These are phyloP conservation scores for Tylopilus vinaceipallidus DNA, from an alignment of 768 basidiomycete species.

Conservation along the genomic window DNA sequence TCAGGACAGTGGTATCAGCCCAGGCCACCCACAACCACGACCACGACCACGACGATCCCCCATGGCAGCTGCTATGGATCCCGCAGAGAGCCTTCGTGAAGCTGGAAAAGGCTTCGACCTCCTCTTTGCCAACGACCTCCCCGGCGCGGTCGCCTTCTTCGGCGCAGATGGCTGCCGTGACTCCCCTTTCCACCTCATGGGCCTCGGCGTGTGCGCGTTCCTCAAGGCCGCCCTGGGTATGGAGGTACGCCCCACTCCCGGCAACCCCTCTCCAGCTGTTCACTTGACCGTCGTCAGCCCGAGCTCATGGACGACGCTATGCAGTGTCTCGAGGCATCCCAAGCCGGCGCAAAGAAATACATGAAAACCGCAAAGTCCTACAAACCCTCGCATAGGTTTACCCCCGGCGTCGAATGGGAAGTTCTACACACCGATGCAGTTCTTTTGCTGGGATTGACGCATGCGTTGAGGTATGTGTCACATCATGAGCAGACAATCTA, in stretches of 20 bases:
- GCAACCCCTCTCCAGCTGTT: not conserved
- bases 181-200: slow-evolving; percentile 72
- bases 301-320: slow-evolving; percentile 65
- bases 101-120: slow-evolving; percentile 59
- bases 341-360: slow-evolving; percentile 58
- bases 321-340: slow-evolving; percentile 52
- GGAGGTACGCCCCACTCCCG: slow-evolving; percentile 47
- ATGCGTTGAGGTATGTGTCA: slow-evolving; percentile 58
- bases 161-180: slow-evolving; percentile 27
- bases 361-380: slow-evolving; percentile 37
- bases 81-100: slow-evolving; percentile 29
- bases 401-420: slow-evolving; percentile 73
- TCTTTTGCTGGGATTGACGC: slow-evolving; percentile 66
- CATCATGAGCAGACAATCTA: not conserved
- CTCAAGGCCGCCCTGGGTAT: slow-evolving; percentile 78
- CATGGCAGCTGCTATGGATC: slow-evolving; percentile 19
- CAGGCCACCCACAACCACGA: not conserved
- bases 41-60: not conserved
- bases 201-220: slow-evolving; percentile 69
- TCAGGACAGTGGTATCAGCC: not conserved
- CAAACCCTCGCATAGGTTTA: slow-evolving; percentile 41
- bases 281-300: slow-evolving; percentile 35
- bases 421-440: slow-evolving; percentile 71
- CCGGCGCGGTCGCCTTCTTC: slow-evolving; percentile 51
- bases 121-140: slow-evolving; percentile 68